Percentiles rank a stretch among this genome's conserved stretches.
phyloP scores from a whole-genome alignment of 306 rosid genomes.

The Quercus aquifolioides region DNA sequence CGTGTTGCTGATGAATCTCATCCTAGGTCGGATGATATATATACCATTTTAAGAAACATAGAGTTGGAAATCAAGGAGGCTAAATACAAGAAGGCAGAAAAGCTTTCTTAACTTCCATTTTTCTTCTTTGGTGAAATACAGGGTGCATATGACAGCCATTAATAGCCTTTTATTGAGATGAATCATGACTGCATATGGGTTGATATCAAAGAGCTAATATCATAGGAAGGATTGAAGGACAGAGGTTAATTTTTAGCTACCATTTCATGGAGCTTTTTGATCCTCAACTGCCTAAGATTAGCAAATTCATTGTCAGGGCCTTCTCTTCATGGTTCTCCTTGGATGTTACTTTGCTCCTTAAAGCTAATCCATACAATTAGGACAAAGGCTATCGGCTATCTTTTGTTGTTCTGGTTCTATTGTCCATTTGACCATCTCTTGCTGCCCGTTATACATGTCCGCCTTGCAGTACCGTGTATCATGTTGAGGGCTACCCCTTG shows the following conservation, averaged over 20 bases:
- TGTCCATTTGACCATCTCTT: not conserved
- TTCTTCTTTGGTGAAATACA: not conserved
- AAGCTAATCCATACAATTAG: not conserved
- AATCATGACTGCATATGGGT: not conserved
- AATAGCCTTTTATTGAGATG: not conserved
- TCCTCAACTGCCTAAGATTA: not conserved
- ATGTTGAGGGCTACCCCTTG: too few species aligned
- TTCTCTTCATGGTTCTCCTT: not conserved
- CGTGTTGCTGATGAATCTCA: slow-evolving; percentile 70
- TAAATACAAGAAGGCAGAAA: slow-evolving; percentile 17
- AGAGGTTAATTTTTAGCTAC: not conserved
- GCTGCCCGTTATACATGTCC: not conserved
- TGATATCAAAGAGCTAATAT: not conserved
- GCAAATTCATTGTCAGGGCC: not conserved
- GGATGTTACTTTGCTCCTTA: not conserved
- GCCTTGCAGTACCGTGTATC: not conserved
- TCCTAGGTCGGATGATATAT: slow-evolving; percentile 53
- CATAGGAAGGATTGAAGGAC: not conserved
- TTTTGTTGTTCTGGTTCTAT: not conserved
- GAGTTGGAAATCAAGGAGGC: slow-evolving; percentile 51
- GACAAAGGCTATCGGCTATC: not conserved
- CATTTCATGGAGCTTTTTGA: not conserved
- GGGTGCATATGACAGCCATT: not conserved
- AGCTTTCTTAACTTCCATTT: not conserved
- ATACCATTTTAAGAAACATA: slow-evolving; percentile 38